Evolutionary conservation across 164 flowering plant genomes (phyloP), one percentile per base, ranked within the genome.

Genomic region (Tetracentron sinense): DNA sequence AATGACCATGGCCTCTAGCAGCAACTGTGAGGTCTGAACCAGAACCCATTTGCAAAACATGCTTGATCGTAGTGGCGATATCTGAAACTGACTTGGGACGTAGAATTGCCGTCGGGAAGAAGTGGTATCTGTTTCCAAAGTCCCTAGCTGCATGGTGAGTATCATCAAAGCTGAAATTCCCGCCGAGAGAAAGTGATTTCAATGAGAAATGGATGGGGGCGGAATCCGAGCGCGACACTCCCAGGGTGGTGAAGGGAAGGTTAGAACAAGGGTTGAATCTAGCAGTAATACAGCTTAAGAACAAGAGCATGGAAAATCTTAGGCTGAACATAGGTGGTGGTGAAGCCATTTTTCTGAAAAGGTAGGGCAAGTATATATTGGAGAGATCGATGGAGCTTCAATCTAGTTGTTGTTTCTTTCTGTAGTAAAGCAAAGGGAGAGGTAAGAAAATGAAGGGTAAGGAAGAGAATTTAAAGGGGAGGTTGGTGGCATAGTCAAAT

Each of bases 1-100:
- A 90, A 73, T 94, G 98, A 31, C 87, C 95, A 49, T 83, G 96
- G 73, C 98, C 98, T 75, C 91, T 79, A 6, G 98, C 97, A 15
- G 98, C 92, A 42, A 94, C 75, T 0, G 87, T 90, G 19, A 93
- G 81, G 16, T 70, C 71, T 30, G 93, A 77, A 26, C 68, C 31
- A 4, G 78, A 60, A 58, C 91, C 95, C 82, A 80, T 62, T 23
- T 79, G 54, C 60, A 70, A 85, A 12, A 90, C 54, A 65, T 77
- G 74, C 69, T 77, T 82, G 60, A 90, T 50, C 1, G 75, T 81
- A 1, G 76, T 59, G 19, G 96, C 79, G 55, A 93, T 82, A 52
- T 88, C 92, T 0, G 81, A 69, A 28, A 82, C 88, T 12, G 93
- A 75, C 65, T 77, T 79, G 38, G 96, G 98, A 61, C 70, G 71